Evolutionary conservation across 2,329 filamentous ascomycete species (phyloP).

Genomic region (Stemphylium beticola): DNA sequence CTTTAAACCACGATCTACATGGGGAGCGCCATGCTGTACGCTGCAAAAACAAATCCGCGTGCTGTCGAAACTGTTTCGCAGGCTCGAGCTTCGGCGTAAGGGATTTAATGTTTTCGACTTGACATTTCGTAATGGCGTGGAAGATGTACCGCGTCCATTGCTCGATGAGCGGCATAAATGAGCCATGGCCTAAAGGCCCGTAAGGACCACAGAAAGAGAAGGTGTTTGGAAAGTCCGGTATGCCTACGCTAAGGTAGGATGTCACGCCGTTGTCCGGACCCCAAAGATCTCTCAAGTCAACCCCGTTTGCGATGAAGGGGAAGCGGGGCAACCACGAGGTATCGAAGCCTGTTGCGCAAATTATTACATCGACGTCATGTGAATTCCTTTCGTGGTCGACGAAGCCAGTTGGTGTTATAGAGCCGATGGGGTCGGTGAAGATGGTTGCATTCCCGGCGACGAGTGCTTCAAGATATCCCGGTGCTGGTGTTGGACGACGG

Average conservation of each 20-base stretch:
- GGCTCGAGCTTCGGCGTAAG: conserved; percentile 22
- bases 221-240: conserved; percentile 54
- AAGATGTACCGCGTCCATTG: conserved; percentile 35
- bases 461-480: conserved; percentile 32
- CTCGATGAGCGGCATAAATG: conserved; percentile 34
- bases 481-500: conserved; percentile 31
- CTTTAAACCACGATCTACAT: conserved; percentile 35
- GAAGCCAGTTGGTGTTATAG: conserved; percentile 30
- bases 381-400: conserved; percentile 22
- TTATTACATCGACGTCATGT: conserved; percentile 50
- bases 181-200: conserved; percentile 29
- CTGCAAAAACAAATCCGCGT: conserved; percentile 32
- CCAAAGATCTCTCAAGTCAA: conserved; percentile 48
- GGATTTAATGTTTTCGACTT: conserved; percentile 32
- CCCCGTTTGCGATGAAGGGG: conserved; percentile 34
- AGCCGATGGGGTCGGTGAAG: conserved; percentile 26
- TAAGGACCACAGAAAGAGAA: conserved; percentile 51
- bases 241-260: conserved; percentile 51
- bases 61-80: conserved; percentile 23
- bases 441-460: conserved; percentile 25
- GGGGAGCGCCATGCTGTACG: conserved; percentile 34
- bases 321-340: conserved; percentile 37
- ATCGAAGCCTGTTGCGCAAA: conserved; percentile 53
- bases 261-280: conserved; percentile 41
- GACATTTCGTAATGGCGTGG: conserved; percentile 28